These are phyloP conservation scores for Pseudonitzschia multiseries DNA, from an alignment of 108 stramenopile species.

Conservation along the genomic window DNA sequence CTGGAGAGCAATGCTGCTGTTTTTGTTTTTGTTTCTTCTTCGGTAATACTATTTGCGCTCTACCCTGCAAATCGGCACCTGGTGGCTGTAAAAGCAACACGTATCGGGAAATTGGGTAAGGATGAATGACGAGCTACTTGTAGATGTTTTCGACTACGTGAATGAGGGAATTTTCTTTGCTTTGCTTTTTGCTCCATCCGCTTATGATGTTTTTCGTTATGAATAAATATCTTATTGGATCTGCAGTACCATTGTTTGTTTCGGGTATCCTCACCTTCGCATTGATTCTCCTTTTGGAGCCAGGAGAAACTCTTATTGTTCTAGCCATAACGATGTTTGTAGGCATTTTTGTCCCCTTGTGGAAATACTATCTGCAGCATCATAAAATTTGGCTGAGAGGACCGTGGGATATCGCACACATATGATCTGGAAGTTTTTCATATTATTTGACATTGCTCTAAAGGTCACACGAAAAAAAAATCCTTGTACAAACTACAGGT, in stretches of 20 bases:
- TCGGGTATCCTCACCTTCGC: conserved; percentile 18
- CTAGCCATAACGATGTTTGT: conserved; percentile 25
- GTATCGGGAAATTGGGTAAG: conserved; percentile 30
- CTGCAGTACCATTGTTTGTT: conserved; percentile 20
- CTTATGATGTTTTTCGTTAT: conserved; percentile 9
- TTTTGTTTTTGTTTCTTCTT: conserved; percentile 50
- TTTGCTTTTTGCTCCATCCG: not conserved
- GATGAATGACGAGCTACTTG: not conserved
- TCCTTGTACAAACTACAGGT: too few relatives aligned
- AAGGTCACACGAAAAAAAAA: too few relatives aligned
- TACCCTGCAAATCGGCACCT: conserved; percentile 64
- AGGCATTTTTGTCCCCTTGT: conserved; percentile 45
- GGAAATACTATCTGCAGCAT: conserved; percentile 47
- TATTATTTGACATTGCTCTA: too few relatives aligned
- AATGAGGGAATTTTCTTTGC: not conserved
- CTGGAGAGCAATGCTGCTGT: conserved; percentile 45
- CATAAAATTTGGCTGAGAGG: conserved; percentile 51
- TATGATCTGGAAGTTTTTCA: not conserved
- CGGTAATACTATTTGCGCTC: conserved; percentile 70
- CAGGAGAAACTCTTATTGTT: conserved; percentile 41
- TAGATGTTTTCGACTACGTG: not conserved
- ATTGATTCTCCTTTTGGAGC: conserved; percentile 20
- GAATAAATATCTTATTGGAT: not conserved
- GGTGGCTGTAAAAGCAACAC: conserved; percentile 23
- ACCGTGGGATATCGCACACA: conserved; percentile 63